Evolutionary conservation across 2,329 filamentous ascomycete genomes (phyloP), one percentile per base, ranked within the genome.

Genomic region (Fonsecaea nubica): DNA sequence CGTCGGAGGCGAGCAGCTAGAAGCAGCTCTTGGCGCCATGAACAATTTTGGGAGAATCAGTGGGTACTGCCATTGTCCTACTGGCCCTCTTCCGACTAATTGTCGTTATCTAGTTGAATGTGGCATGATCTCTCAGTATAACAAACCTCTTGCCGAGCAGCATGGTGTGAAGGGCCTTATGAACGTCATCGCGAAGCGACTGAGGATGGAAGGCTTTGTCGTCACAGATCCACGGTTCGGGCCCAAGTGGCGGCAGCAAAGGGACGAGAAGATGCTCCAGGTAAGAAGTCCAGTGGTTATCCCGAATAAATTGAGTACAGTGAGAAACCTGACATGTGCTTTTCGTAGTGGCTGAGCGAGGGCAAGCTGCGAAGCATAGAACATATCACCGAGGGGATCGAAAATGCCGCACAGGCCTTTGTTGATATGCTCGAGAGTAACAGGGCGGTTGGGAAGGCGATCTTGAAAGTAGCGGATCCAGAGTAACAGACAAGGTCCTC

Each of bases 401-500:
- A 96, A 67, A 88, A 91, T 68, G 89, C 89, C 0, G 81, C 87
- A 7, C 86, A 93, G 62, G 92, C 89, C 0, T 83, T 96, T 66
- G 78, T 94, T 9, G 90, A 88, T 12, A 88, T 96, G 82, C 84
- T 95, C 62, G 77, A 86, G 74, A 92, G 92, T 55, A 59, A 30
- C 57, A 85, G 90, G 79, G 96, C 96, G 81, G 91, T 93, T 79
- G 92, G 92, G 72, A 96, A 96, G 85, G 90, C 92, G n/a, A 86
- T 95, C 25, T 75, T 95, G 73, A 90, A 92, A 82, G 86, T 64
- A 18, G 58, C 58, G 13, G 58, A 54, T 61, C 57, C 57, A 15
- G 40, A 59, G 40, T 59, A 21, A 59, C 9, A 13, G 7, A 38
- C 35, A 6, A 32, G 3, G 6, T 32, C 4, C 4, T 4, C 30